A percentile compares a stretch with the other conserved stretches of the same genome.
Conservation (phyloP, 1,139 yeast species). For the Kodamaea sp. region DNA sequence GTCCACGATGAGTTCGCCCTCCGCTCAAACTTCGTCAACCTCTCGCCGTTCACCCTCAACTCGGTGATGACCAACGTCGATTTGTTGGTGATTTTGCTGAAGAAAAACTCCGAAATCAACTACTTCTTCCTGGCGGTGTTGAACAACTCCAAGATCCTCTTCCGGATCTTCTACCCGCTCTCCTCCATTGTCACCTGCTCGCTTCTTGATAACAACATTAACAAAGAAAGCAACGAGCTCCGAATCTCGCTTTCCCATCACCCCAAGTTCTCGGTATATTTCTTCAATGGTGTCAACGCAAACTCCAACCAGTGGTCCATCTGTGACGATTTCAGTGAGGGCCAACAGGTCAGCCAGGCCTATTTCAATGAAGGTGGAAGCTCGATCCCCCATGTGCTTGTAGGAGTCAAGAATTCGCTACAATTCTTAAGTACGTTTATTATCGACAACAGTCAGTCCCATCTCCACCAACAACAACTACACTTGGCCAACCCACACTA, state of each 20-base stretch:
- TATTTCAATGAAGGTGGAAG: constrained; percentile 55
- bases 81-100: constrained; percentile 63
- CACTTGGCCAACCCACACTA: constrained; percentile 11
- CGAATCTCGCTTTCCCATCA: constrained; percentile 54
- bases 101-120: constrained; percentile 68
- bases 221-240: constrained; percentile 49
- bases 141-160: constrained; percentile 64
- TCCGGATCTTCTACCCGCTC: constrained; percentile 69
- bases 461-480: constrained; percentile 7
- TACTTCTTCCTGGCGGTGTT: constrained; percentile 73
- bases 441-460: constrained; percentile 33
- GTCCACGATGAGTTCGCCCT: constrained; percentile 43
- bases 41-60: constrained; percentile 66
- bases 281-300: constrained; percentile 51
- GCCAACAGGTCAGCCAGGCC: constrained; percentile 74
- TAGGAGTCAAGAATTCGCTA: constrained; percentile 54
- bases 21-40: constrained; percentile 50
- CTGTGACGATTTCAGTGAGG: constrained; percentile 81
- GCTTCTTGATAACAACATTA: constrained; percentile 48
- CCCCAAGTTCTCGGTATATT: constrained; percentile 77
- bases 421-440: constrained; percentile 56
- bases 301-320: constrained; percentile 74
- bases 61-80: constrained; percentile 67
- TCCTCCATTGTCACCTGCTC: constrained; percentile 48
- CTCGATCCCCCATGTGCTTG: constrained; percentile 53